Evolutionary conservation across 148 eudicot species (phyloP).

Genomic region (Euryodendron excelsum): DNA sequence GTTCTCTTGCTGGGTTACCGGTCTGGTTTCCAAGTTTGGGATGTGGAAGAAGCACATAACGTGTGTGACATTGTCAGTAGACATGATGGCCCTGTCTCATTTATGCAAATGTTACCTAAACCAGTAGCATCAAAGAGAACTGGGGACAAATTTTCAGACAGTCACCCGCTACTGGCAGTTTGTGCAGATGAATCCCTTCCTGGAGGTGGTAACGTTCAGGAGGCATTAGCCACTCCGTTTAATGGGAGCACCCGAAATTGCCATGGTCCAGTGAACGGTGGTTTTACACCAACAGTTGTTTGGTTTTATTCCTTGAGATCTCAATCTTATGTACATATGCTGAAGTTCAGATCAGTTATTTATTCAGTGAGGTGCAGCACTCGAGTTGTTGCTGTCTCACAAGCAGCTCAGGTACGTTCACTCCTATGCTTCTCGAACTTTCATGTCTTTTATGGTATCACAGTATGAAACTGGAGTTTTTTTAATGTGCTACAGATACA

Average conservation of each 20-base stretch:
- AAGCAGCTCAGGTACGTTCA: constrained; percentile 68
- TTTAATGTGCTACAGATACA: constrained; percentile 57
- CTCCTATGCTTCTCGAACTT: not conserved
- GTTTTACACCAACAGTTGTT: constrained; percentile 53
- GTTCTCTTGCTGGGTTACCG: constrained; percentile 75
- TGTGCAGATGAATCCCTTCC: constrained; percentile 58
- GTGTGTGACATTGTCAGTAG: constrained; percentile 61
- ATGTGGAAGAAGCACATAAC: constrained; percentile 81
- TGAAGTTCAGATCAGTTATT: constrained; percentile 65
- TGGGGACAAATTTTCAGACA: constrained; percentile 45
- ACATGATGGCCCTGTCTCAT: constrained; percentile 70
- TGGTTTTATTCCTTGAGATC: constrained; percentile 70
- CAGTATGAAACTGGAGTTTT: constrained; percentile 2
- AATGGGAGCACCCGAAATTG: constrained; percentile 38
- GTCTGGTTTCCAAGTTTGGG: constrained; percentile 85
- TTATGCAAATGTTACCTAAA: constrained; percentile 71
- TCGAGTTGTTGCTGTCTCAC: constrained; percentile 68
- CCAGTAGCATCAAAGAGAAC: constrained; percentile 41
- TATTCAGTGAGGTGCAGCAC: constrained; percentile 79
- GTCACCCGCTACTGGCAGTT: constrained; percentile 67
- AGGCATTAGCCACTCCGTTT: constrained; percentile 22
- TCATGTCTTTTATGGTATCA: not conserved
- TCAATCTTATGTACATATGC: constrained; percentile 55
- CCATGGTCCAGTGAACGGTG: constrained; percentile 37
- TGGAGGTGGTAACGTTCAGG: constrained; percentile 40